Percentiles rank a stretch among this genome's conserved stretches.
phyloP scores from a whole-genome alignment of 495 filamentous ascomycete genomes.

The Daldinia vernicosa region DNA sequence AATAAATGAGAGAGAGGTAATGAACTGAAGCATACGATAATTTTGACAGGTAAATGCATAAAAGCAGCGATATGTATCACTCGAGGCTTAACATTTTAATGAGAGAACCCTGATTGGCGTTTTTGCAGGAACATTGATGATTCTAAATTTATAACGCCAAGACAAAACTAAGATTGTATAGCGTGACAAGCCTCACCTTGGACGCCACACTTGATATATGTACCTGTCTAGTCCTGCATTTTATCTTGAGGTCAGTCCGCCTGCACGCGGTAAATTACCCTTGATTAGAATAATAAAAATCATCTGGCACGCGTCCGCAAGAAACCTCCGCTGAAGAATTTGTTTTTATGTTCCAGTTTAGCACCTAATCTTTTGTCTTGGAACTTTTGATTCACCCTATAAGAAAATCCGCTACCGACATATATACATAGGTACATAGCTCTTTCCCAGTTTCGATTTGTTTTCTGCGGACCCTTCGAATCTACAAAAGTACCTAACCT shows the following conservation, averaged over 20 bases:
- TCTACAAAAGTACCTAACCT: constrained; percentile 1
- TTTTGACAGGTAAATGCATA: background rate
- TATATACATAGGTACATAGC: too few species aligned
- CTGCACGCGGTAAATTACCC: constrained; percentile 28
- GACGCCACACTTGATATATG: constrained; percentile 21
- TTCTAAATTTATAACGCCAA: constrained; percentile 39
- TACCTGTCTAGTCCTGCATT: background rate
- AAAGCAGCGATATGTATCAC: background rate
- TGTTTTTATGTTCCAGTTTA: background rate
- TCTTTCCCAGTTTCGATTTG: background rate
- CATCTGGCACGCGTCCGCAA: constrained; percentile 27
- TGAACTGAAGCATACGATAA: background rate
- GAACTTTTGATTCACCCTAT: background rate
- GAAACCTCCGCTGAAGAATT: constrained; percentile 1
- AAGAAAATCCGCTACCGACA: background rate
- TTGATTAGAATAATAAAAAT: constrained; percentile 29
- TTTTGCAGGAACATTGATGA: background rate
- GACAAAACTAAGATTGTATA: constrained; percentile 27
- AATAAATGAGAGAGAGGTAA: background rate
- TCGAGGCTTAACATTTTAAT: constrained; percentile 12
- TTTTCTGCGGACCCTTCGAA: background rate
- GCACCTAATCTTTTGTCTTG: background rate
- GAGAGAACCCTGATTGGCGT: constrained; percentile 12
- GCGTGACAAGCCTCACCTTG: constrained; percentile 25
- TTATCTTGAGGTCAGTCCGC: constrained; percentile 5